Base-by-base conservation (phyloP, 768 basidiomycete species). In the Lactarius trivialis region DNA sequence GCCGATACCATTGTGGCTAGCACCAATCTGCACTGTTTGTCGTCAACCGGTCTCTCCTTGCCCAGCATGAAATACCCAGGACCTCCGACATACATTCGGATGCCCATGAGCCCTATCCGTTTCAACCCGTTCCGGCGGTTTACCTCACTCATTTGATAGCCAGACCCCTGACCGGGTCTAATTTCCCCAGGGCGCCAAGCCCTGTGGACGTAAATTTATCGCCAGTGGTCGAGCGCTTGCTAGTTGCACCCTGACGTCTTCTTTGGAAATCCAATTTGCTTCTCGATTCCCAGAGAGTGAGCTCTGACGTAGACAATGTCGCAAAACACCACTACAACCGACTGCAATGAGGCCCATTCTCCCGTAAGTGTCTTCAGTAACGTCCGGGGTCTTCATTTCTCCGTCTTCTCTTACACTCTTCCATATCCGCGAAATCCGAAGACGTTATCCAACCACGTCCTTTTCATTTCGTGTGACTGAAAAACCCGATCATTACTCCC, bases 221-320 rank as follows among this genome's bases (percentile, higher is more conserved):
- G 39, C 58, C 30, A 59, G 58, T 28, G 41, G 37, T 56, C 19
- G 58, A 51, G 58, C 63, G 63, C 62, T 15, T 55, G 26, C 43
- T 34, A 21, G 43, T 21, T 17, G 28, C 21, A 32, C 28, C 21
- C 37, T 26, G 36, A 43, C 54, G 7, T 43, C 48, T 60, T 55
- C 48, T 41, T 24, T 51, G 39, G 63, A 60, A 56, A 55, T 24
- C 21, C 24, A 24, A 19, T 26, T 19, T 53, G 53, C 56, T 45
- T 36, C 59, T 45, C 26, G 4, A 36, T 62, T 52, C 43, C 32
- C 52, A 48, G 61, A 58, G 1, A 36, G 56, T 51, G 49, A 33
- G 37, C 54, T 55, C 62, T 64, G 63, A 64, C 63, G 63, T 64
- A 64, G 63, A 58, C 53, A 45, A 36, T 32, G 21, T 34, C n/a